phyloP scores from a whole-genome alignment of 78 protist species.

The Dictyostelium intermedium region DNA sequence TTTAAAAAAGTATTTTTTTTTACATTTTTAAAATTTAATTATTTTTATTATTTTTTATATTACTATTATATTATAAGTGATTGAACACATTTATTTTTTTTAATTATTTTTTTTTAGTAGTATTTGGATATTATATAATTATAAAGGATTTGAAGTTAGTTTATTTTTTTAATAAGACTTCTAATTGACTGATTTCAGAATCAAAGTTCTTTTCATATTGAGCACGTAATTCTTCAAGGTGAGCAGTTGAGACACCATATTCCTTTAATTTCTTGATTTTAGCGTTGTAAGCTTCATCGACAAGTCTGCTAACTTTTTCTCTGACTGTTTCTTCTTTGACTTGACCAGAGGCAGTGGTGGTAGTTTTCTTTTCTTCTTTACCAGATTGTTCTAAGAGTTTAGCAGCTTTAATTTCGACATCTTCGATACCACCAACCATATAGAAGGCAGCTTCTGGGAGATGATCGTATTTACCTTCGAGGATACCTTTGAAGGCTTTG shows the following conservation, averaged over 20 bases:
- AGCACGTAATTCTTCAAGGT: slow-evolving; percentile 17
- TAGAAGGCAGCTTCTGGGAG: slow-evolving; percentile 98
- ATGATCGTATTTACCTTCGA: slow-evolving; percentile 95
- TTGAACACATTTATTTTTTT: background rate
- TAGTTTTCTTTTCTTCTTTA: slow-evolving; percentile 12
- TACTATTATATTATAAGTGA: background rate
- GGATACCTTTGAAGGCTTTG: slow-evolving; percentile 90
- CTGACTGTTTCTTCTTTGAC: slow-evolving; percentile 20
- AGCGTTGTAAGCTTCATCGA: slow-evolving; percentile 74
- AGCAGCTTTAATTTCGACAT: slow-evolving; percentile 91
- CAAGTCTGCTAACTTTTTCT: slow-evolving; percentile 36
- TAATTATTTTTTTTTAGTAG: background rate
- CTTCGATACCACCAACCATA: slow-evolving; percentile 97
- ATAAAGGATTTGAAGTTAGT: background rate
- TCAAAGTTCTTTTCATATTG: slow-evolving; percentile 67
- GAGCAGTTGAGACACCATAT: slow-evolving; percentile 36
- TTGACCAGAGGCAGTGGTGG: background rate
- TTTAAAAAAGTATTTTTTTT: background rate
- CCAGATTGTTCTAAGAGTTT: slow-evolving; percentile 75
- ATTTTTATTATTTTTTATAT: background rate
- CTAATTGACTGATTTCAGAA: slow-evolving; percentile 25
- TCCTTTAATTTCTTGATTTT: slow-evolving; percentile 63
- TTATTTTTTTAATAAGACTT: background rate
- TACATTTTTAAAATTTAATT: background rate
- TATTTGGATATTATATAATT: background rate